These are phyloP conservation scores for Kwoniella sp. DNA, from an alignment of 768 basidiomycete genomes.

Conservation along the genomic window DNA sequence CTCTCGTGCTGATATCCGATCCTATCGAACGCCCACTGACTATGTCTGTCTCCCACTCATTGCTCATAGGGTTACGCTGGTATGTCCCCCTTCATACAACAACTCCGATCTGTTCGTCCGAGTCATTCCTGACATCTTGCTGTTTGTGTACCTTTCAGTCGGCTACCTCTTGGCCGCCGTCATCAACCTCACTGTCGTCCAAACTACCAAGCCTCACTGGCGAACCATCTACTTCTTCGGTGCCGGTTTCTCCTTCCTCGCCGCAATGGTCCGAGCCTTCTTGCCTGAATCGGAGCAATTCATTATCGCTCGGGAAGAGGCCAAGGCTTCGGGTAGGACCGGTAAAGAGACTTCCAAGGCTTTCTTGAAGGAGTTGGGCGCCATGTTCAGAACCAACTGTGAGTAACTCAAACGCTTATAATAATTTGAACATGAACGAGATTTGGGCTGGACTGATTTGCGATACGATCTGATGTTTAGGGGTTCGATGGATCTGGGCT, in stretches of 20 bases:
- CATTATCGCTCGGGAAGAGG: conserved; percentile 61
- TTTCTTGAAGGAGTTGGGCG: conserved; percentile 72
- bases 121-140: too few relatives aligned
- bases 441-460: background rate
- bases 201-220: conserved; percentile 61
- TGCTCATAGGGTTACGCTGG: conserved; percentile 8
- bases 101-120: background rate
- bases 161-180: conserved; percentile 83
- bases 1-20: background rate
- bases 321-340: conserved; percentile 59
- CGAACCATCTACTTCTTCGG: conserved; percentile 79
- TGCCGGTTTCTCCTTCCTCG: conserved; percentile 68
- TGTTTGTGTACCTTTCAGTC: conserved; percentile 59
- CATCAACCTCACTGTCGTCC: conserved; percentile 67
- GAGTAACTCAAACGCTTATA: too few relatives aligned
- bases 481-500: conserved; percentile 80
- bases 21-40: too few relatives aligned
- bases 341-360: conserved; percentile 64
- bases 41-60: too few relatives aligned
- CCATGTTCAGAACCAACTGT: conserved; percentile 77
- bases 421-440: too few relatives aligned
- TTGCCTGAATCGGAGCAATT: conserved; percentile 81
- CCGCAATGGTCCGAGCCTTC: conserved; percentile 66
- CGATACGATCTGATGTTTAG: background rate
- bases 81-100: background rate